A percentile compares a stretch with the other conserved stretches of the same genome.
Evolutionary conservation across 106 monocot genomes (phyloP).

Genomic region (Dendrobium officinale): DNA sequence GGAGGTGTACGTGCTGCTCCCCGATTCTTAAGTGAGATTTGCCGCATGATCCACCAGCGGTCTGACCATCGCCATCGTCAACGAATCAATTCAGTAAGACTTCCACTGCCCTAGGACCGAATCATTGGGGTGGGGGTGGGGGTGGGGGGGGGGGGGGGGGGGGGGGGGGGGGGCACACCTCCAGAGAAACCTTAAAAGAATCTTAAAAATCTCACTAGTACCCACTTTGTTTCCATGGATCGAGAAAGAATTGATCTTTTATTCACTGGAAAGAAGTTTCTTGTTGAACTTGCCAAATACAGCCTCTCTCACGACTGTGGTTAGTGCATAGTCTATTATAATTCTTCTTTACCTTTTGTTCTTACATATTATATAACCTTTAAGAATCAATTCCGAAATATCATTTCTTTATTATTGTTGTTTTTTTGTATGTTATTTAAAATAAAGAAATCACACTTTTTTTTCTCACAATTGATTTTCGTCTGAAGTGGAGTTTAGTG

Average conservation of each 20-base stretch:
- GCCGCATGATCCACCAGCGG: slow-evolving; percentile 67
- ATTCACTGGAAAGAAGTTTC: neutral
- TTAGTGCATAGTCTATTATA: no score
- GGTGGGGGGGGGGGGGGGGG: no score
- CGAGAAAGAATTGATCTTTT: neutral
- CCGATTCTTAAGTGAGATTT: slow-evolving; percentile 2
- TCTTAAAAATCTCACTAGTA: neutral
- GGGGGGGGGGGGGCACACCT: no score
- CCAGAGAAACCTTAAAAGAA: neutral
- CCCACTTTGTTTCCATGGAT: neutral
- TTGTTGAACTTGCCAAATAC: neutral
- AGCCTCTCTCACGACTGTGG: neutral
- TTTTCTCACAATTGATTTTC: no score
- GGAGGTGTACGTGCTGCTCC: slow-evolving; percentile 8
- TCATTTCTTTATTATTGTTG: no score
- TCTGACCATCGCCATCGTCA: slow-evolving; percentile 28
- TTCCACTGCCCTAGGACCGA: neutral
- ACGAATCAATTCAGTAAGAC: neutral
- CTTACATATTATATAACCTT: no score
- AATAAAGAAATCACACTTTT: no score
- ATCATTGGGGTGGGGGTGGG: no score
- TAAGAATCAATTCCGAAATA: no score
- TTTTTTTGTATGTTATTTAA: no score
- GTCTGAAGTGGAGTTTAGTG: no score
- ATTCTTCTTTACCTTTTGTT: no score